phyloP scores from a whole-genome alignment of 163 green algal genomes.

The Scenedesmus sp. region DNA sequence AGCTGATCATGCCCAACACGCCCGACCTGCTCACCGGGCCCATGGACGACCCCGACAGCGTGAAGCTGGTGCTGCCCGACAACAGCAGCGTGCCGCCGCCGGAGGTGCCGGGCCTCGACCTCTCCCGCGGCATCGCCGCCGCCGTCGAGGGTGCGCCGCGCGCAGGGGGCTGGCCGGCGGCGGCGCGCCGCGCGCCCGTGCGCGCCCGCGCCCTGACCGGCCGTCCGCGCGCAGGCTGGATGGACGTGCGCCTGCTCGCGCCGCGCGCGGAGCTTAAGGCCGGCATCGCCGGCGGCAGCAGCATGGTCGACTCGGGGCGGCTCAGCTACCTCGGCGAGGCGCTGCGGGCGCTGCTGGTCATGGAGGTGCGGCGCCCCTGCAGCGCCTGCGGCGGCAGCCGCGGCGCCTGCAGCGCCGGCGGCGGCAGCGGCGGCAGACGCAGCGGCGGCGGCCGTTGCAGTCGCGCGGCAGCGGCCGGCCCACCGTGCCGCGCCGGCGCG shows the following conservation, averaged over 20 bases:
- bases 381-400: not conserved
- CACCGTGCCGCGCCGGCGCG: no score
- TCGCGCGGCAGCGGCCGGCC: no score
- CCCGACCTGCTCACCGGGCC: slow-evolving; percentile 43
- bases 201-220: no score
- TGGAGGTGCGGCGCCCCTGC: slow-evolving; percentile 63
- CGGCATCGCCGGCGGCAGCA: slow-evolving; percentile 60
- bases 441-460: not conserved
- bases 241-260: slow-evolving; percentile 76
- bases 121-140: slow-evolving; percentile 50
- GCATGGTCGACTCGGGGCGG: slow-evolving; percentile 64
- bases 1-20: slow-evolving; percentile 45
- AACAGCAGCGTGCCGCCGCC: slow-evolving; percentile 60
- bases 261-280: slow-evolving; percentile 85
- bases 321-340: slow-evolving; percentile 79
- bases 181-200: not conserved
- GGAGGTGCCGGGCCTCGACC: slow-evolving; percentile 55
- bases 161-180: not conserved
- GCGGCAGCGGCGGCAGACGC: not conserved
- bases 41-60: slow-evolving; percentile 44
- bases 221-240: slow-evolving; percentile 60
- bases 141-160: slow-evolving; percentile 51
- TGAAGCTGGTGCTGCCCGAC: slow-evolving; percentile 60
- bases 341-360: slow-evolving; percentile 77
- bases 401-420: not conserved